Percentiles rank a stretch among this genome's conserved stretches.
These are phyloP conservation scores for Blastomyces silverae DNA, from an alignment of 2,329 filamentous ascomycete species.

Conservation along the genomic window DNA sequence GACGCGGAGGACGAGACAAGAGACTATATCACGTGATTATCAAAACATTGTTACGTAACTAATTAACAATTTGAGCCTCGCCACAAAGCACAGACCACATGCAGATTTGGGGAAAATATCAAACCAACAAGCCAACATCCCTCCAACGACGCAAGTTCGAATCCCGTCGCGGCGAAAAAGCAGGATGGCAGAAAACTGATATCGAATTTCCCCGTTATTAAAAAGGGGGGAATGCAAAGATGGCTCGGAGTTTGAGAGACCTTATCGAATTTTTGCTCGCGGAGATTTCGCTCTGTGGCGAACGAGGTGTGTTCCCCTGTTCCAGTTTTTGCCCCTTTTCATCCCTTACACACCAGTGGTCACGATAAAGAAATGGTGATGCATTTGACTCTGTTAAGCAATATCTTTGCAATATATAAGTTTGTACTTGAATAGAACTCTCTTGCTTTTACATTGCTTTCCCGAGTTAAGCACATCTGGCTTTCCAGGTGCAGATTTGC, in stretches of 20 bases:
- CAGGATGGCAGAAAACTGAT: conserved; percentile 4
- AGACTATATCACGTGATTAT: neutral
- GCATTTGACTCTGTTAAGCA: neutral
- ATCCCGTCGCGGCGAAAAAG: conserved; percentile 13
- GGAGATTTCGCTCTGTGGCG: conserved; percentile 54
- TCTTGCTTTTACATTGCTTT: neutral
- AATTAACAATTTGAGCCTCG: neutral
- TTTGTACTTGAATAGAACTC: neutral
- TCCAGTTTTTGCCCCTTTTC: conserved; percentile 7
- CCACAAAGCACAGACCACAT: conserved; percentile 8
- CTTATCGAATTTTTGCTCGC: conserved; percentile 53
- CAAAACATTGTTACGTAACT: neutral
- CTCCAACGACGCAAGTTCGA: conserved; percentile 20
- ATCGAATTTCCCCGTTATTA: neutral
- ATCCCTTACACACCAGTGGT: neutral
- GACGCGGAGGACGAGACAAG: too few species aligned
- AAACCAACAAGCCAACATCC: neutral
- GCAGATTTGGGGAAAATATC: neutral
- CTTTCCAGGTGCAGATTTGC: conserved; percentile 9
- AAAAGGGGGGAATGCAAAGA: conserved; percentile 23
- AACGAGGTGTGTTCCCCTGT: conserved; percentile 46
- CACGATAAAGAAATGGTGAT: neutral
- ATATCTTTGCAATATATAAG: neutral
- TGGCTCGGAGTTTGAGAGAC: conserved; percentile 49
- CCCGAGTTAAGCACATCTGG: neutral